phyloP scores from a whole-genome alignment of 371 early-diverging fungal species.

The Fennellomyces sp. region DNA sequence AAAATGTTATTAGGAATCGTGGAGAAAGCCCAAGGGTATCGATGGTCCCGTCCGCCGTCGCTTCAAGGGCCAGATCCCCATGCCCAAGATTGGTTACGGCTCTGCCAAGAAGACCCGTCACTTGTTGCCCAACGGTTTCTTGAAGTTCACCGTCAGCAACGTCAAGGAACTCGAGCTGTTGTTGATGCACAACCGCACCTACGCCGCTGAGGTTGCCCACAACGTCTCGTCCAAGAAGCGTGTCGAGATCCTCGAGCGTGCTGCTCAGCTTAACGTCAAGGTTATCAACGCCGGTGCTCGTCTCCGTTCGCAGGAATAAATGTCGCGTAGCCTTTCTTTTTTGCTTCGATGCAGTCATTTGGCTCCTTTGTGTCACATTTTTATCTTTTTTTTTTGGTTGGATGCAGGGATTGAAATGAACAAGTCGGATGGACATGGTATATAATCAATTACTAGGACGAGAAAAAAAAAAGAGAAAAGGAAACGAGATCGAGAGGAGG shows the following conservation, averaged over 20 bases:
- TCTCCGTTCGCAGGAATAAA: conserved; percentile 90
- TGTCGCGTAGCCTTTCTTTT: not conserved
- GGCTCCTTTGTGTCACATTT: not conserved
- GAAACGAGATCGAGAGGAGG: not conserved
- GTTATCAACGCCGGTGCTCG: conserved; percentile 98
- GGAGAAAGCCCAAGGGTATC: conserved; percentile 99
- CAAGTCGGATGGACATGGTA: not conserved
- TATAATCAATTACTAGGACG: not conserved
- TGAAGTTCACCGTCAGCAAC: conserved; percentile 96
- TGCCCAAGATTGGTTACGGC: conserved; percentile 99
- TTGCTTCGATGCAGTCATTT: not conserved
- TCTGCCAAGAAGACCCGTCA: conserved; percentile 96
- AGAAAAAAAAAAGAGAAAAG: conserved; percentile 1
- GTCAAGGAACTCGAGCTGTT: conserved; percentile 96
- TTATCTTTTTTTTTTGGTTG: not conserved
- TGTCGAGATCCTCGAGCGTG: conserved; percentile 95
- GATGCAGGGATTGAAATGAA: not conserved
- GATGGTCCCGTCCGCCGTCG: conserved; percentile 99
- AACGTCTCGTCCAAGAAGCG: conserved; percentile 98
- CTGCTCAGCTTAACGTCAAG: conserved; percentile 97
- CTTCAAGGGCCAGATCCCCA: conserved; percentile 97
- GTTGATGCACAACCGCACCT: conserved; percentile 98
- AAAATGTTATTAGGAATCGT: conserved; percentile 73
- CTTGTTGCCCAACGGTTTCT: conserved; percentile 98
- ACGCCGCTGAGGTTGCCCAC: conserved; percentile 99